Conservation (phyloP, 805 yeast species). For the Starmerella potacharoeniae region DNA sequence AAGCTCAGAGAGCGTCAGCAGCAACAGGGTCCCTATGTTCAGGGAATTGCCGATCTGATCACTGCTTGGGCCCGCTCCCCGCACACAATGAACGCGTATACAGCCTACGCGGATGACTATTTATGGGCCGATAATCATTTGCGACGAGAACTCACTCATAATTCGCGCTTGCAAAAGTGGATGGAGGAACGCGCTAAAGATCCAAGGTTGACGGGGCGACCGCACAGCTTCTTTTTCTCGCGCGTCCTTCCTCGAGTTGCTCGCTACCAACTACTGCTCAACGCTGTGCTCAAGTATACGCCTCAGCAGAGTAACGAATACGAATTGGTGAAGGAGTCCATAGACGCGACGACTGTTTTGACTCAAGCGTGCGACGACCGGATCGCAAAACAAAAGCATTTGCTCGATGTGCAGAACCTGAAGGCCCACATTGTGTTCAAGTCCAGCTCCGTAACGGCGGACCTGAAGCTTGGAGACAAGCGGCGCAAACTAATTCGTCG, state of each 20-base stretch:
- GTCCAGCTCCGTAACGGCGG: slow-evolving; percentile 34
- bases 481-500: slow-evolving; percentile 46
- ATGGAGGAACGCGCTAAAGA: slow-evolving; percentile 40
- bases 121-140: slow-evolving; percentile 32
- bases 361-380: slow-evolving; percentile 49
- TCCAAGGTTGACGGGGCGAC: slow-evolving; percentile 32
- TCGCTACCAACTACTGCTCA: slow-evolving; percentile 50
- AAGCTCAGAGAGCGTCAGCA: slow-evolving; percentile 49
- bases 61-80: slow-evolving; percentile 46
- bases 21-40: slow-evolving; percentile 53
- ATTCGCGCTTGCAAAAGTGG: slow-evolving; percentile 47
- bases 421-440: slow-evolving; percentile 47
- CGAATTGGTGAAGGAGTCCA: slow-evolving; percentile 33
- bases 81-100: slow-evolving; percentile 40
- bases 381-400: slow-evolving; percentile 50
- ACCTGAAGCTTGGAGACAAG: slow-evolving; percentile 42
- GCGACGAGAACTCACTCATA: slow-evolving; percentile 34
- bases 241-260: slow-evolving; percentile 47
- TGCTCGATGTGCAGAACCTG: slow-evolving; percentile 43
- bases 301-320: slow-evolving; percentile 35
- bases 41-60: slow-evolving; percentile 38
- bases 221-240: slow-evolving; percentile 39
- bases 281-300: slow-evolving; percentile 44
- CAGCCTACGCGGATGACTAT: slow-evolving; percentile 43
- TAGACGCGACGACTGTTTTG: slow-evolving; percentile 43